Percentiles rank a stretch among this genome's conserved stretches.
Evolutionary conservation across 2,329 filamentous ascomycete species (phyloP).

Genomic region (Lecanicillium sp.): DNA sequence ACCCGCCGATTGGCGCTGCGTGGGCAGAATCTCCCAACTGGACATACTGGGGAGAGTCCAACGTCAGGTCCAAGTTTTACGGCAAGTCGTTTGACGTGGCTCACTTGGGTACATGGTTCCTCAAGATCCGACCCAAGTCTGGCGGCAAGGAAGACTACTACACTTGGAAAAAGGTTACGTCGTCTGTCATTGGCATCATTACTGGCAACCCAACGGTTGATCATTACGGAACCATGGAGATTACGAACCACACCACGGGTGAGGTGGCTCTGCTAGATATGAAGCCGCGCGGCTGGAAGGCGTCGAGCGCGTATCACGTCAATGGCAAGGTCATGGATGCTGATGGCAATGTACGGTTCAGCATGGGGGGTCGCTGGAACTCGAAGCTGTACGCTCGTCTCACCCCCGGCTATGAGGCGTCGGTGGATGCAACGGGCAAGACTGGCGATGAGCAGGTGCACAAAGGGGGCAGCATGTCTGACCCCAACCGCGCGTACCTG

Average conservation of each 20-base stretch:
- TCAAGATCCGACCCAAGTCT: conserved; percentile 67
- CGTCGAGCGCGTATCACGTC: conserved; percentile 82
- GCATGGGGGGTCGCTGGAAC: conserved; percentile 92
- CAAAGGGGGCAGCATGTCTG: conserved; percentile 46
- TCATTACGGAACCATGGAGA: conserved; percentile 94
- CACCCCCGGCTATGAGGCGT: conserved; percentile 81
- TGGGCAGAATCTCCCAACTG: conserved; percentile 88
- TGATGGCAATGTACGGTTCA: conserved; percentile 74
- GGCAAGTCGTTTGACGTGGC: conserved; percentile 97
- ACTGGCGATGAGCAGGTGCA: conserved; percentile 26
- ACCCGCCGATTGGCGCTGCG: conserved; percentile 88
- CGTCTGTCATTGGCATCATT: conserved; percentile 96
- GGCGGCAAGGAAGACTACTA: conserved; percentile 80
- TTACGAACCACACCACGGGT: conserved; percentile 95
- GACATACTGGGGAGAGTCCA: conserved; percentile 96
- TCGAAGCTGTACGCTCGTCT: conserved; percentile 91
- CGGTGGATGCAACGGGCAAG: conserved; percentile 49
- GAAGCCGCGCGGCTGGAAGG: conserved; percentile 93
- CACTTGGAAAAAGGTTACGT: conserved; percentile 98
- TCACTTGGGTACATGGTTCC: conserved; percentile 92
- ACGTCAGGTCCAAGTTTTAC: conserved; percentile 93
- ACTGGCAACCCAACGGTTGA: conserved; percentile 95
- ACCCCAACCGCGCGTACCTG: conserved; percentile 70
- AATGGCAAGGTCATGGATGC: conserved; percentile 76
- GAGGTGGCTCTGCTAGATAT: conserved; percentile 87